Conservation (phyloP, 2,329 filamentous ascomycete genomes). For the Fusarium bulbicola region DNA sequence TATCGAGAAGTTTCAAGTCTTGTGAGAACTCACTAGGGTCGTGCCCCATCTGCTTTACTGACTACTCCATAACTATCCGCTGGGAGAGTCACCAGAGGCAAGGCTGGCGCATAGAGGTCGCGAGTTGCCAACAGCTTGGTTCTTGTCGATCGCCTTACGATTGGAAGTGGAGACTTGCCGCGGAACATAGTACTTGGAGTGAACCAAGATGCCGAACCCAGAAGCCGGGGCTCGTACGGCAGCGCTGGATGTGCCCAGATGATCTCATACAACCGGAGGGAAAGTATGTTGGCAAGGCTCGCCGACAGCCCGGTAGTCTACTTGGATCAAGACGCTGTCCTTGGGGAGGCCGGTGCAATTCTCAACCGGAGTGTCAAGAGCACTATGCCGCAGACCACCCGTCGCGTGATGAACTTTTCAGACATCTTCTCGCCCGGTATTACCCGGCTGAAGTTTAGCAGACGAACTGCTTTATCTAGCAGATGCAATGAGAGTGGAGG, state of each 20-base stretch:
- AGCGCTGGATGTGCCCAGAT: background rate
- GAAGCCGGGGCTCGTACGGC: background rate
- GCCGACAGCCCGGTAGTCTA: background rate
- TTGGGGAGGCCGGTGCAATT: rapidly evolving
- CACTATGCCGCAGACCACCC: background rate
- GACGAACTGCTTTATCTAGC: background rate
- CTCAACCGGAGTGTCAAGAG: background rate
- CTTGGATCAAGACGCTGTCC: background rate
- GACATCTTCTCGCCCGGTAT: background rate
- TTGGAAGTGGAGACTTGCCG: conserved; percentile 10
- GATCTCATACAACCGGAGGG: background rate
- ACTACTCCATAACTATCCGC: conserved; percentile 3
- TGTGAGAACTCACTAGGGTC: background rate
- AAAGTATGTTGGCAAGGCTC: background rate
- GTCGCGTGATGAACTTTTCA: rapidly evolving
- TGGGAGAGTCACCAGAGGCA: background rate
- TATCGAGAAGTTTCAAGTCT: background rate
- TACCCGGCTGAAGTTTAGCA: background rate
- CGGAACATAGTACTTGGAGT: rapidly evolving
- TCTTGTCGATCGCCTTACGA: conserved; percentile 6
- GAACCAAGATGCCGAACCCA: background rate
- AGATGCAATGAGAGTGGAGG: background rate
- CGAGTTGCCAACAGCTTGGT: background rate
- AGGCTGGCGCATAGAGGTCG: background rate
- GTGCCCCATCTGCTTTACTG: conserved; percentile 8